Base-by-base conservation (phyloP, 306 rosid species). In the Cicer arietinum region DNA sequence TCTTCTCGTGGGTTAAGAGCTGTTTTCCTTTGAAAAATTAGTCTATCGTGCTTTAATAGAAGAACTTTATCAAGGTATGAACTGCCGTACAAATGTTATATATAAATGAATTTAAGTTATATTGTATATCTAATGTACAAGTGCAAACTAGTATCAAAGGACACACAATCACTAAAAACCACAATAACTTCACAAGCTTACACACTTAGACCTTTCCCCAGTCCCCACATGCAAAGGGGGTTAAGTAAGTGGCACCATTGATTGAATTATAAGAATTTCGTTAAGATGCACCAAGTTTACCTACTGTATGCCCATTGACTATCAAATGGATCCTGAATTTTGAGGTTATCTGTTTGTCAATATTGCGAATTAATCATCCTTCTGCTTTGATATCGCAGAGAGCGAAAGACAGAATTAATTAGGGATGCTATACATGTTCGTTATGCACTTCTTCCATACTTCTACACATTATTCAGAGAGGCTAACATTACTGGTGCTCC, bases 391-490 rank as follows among this genome's bases (percentile, higher is more conserved):
- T 71, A 64, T 76, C 85, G 73, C 95, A 94, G 99, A 77, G 98
- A 94, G 40, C 83, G 85, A 42, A 92, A 85, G 48, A 92, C 93
- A 48, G 87, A 88, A 80, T 81, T 87, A 74, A 92, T 94, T 35
- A 88, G 88, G 80, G 99, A 94, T 65, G 93, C 96, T 37, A 83
- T 94, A 82, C 99, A 82, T 73, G 74, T 79, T 67, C 98, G 99
- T 46, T 94, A 94, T 81, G 84, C 87, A 47, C 85, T 94, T 76
- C 93, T 94, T 7, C 99, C 99, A 0, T 92, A 90, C 80, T 94
- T 82, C 85, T 94, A 94, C 85, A 92, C 99, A 7, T 85, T 94
- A 80, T 92, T 90, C 71, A 88, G 99, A 77, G 98, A 90, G 87
- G 92, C 99, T 76, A 92, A 90, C 83, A 73, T 82, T 42, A 92